Evolutionary conservation across 1,139 yeast genomes (phyloP).

Genomic region (Pichia norvegensis): DNA sequence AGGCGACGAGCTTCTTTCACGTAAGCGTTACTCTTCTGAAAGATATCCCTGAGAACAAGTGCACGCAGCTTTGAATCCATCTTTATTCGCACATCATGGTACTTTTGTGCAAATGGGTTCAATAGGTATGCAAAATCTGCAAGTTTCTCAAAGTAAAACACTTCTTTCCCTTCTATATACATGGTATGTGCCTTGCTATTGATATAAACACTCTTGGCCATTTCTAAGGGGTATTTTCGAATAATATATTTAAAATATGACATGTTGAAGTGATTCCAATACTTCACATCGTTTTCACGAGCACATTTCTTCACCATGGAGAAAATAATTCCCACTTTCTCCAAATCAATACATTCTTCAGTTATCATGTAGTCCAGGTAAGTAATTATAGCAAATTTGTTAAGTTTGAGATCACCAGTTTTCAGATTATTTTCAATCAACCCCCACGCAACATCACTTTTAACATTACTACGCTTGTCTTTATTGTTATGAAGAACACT

Average conservation of each 20-base stretch:
- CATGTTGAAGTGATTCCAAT: slow-evolving; percentile 26
- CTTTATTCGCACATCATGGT: slow-evolving; percentile 19
- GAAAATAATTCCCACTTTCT: slow-evolving; percentile 19
- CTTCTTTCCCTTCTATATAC: not conserved
- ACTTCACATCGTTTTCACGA: slow-evolving; percentile 14
- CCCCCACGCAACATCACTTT: slow-evolving; percentile 21
- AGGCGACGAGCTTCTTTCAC: slow-evolving; percentile 13
- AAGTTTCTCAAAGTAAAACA: slow-evolving; percentile 13
- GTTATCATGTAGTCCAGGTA: slow-evolving; percentile 25
- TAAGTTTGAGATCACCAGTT: slow-evolving; percentile 5
- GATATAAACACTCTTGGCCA: slow-evolving; percentile 20
- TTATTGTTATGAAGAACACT: slow-evolving; percentile 15
- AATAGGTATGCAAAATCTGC: slow-evolving; percentile 12
- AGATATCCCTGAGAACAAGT: slow-evolving; percentile 24
- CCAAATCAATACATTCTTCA: slow-evolving; percentile 15
- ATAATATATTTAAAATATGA: slow-evolving; percentile 26
- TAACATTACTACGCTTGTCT: not conserved
- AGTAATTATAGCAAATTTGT: slow-evolving; percentile 22
- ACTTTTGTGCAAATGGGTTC: slow-evolving; percentile 26
- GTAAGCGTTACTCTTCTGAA: slow-evolving; percentile 18
- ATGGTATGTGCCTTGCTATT: slow-evolving; percentile 6
- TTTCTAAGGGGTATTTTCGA: slow-evolving; percentile 19
- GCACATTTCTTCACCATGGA: slow-evolving; percentile 11
- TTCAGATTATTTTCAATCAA: slow-evolving; percentile 17
- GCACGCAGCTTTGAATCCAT: slow-evolving; percentile 15